Percentiles rank a stretch among this genome's conserved stretches.
phyloP scores from a whole-genome alignment of 163 green algal species.

The Prototheca cutis region DNA sequence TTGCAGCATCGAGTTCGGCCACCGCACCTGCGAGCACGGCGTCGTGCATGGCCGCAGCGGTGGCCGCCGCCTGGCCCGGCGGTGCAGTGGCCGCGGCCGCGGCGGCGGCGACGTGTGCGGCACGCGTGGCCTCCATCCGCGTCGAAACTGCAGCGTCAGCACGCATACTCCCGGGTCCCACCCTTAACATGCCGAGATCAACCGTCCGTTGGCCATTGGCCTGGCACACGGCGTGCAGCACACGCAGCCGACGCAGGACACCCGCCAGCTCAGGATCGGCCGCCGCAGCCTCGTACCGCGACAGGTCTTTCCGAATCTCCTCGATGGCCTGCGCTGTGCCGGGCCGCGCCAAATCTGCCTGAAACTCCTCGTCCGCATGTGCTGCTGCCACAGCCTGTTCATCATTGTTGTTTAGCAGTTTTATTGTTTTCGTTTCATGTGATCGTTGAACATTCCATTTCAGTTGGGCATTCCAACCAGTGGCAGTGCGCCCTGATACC shows the following conservation, averaged over 20 bases:
- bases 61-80: background rate
- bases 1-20: background rate
- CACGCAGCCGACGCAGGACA: slow-evolving; percentile 8
- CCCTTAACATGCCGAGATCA: slow-evolving; percentile 8
- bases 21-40: background rate
- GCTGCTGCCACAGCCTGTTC: background rate
- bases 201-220: slow-evolving; percentile 19
- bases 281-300: slow-evolving; percentile 9
- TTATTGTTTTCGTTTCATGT: too few relatives aligned
- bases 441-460: too few relatives aligned
- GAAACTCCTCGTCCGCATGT: slow-evolving; percentile 2
- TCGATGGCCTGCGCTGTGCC: slow-evolving; percentile 12
- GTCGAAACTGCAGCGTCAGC: background rate
- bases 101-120: background rate
- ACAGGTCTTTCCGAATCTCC: slow-evolving; percentile 7
- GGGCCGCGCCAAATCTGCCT: background rate
- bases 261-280: background rate
- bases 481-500: too few relatives aligned
- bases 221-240: slow-evolving; percentile 18
- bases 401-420: too few relatives aligned
- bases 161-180: background rate
- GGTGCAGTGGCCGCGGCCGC: background rate
- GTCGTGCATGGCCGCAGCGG: background rate
- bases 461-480: too few relatives aligned
- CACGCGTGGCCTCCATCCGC: background rate